Base-by-base conservation (phyloP, 2,329 filamentous ascomycete species). In the Monosporascus ibericus region DNA sequence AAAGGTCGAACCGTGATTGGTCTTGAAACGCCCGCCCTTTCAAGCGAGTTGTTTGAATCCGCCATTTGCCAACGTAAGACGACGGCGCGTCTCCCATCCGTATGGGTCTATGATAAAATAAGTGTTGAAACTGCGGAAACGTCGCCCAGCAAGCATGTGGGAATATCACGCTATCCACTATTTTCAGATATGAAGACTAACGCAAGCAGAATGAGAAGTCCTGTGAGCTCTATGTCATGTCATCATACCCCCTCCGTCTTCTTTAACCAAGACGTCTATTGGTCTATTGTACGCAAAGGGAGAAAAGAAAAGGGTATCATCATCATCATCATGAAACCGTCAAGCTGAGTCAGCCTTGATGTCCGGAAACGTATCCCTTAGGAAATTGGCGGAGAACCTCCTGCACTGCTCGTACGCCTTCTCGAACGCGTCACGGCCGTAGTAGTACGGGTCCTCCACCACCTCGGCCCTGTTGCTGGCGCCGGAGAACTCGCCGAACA, bases 401-500 rank as follows among this genome's bases (percentile, higher is more conserved):
- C 78, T 74, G 57, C 87, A 86, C 76, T 96, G 92, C 72, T 92
- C 84, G 70, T 88, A 97, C n/a, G 91, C 90, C 64, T 79, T 82
- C 63, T 87, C 82, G 66, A 97, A 97, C 2, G 90, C 91, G 60
- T 88, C 81, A 4, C 76, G 73, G 14, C 83, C 90, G n/a, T 90
- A 91, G 69, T 97, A 97, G 72, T 97, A 99, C 15, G 94, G 94
- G 69, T 97, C 94, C 53, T 81, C 75, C 8, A 96, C 85, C 47
- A 89, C 80, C 73, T 96, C 88, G 20, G 80, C 77, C 60, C 72
- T 81, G 65, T 34, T 34, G 11, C 66, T 80, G 36, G 75, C 81
- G 4, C 87, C 88, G 64, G 88, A 91, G 62, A 77, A 84, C 64
- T 92, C 87, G 34, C 94, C 94, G 73, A 94, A 97, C 48, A 97